Conservation (phyloP, 306 rosid genomes). For the Vigna trinervia region DNA sequence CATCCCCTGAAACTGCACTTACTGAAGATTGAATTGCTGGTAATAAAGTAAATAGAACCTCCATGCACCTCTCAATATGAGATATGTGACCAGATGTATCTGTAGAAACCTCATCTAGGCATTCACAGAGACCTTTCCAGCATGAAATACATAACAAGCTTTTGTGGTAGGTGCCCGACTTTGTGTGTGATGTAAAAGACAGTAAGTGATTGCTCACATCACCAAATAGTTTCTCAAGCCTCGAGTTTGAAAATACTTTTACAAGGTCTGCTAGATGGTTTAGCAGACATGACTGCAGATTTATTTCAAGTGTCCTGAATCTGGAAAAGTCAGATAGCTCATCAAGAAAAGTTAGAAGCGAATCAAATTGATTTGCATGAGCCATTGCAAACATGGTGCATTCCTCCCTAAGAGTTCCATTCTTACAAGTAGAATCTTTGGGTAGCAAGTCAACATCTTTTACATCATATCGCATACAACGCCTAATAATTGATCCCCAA, state of each 20-base stretch:
- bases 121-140: slow-evolving; percentile 89
- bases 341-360: slow-evolving; percentile 81
- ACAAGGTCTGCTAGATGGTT: slow-evolving; percentile 75
- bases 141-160: slow-evolving; percentile 65
- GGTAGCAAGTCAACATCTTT: slow-evolving; percentile 52
- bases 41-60: slow-evolving; percentile 76
- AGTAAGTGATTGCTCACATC: slow-evolving; percentile 64
- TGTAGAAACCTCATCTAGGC: slow-evolving; percentile 74
- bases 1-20: slow-evolving; percentile 36
- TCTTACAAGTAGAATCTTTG: slow-evolving; percentile 51
- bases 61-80: slow-evolving; percentile 78
- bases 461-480: slow-evolving; percentile 85
- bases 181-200: slow-evolving; percentile 54
- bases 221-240: slow-evolving; percentile 73
- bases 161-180: slow-evolving; percentile 49
- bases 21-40: slow-evolving; percentile 54
- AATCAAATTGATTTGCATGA: slow-evolving; percentile 85
- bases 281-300: slow-evolving; percentile 75
- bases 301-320: slow-evolving; percentile 73
- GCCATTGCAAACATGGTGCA: slow-evolving; percentile 75
- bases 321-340: slow-evolving; percentile 85
- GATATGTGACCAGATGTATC: slow-evolving; percentile 64
- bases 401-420: slow-evolving; percentile 77
- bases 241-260: slow-evolving; percentile 80
- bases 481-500: slow-evolving; percentile 86